These are phyloP conservation scores for Pinus taeda DNA, from an alignment of 75 land plant genomes.

Conservation along the genomic window DNA sequence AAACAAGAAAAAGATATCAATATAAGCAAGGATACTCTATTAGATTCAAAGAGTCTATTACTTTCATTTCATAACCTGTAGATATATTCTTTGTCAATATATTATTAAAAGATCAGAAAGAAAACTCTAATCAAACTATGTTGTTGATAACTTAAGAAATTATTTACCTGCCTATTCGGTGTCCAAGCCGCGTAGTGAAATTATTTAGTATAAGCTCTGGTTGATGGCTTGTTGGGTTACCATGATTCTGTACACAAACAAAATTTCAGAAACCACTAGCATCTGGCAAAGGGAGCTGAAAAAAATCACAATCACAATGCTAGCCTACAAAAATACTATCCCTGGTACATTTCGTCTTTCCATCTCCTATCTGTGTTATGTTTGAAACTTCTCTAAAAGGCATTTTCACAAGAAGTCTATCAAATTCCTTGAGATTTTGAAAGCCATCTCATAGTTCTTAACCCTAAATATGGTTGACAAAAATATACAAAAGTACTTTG, in stretches of 20 bases:
- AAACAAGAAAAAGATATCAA: neutral
- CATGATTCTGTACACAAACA: constrained; percentile 62
- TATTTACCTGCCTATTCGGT: constrained; percentile 78
- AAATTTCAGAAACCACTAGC: neutral
- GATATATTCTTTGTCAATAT: neutral
- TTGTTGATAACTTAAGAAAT: neutral
- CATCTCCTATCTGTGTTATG: neutral
- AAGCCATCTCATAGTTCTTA: neutral
- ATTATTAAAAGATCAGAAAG: neutral
- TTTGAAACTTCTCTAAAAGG: neutral
- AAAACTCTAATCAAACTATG: neutral
- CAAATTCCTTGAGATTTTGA: neutral
- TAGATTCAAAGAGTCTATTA: neutral
- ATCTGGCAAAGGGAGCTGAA: neutral
- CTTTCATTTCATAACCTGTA: neutral
- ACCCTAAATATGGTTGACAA: neutral
- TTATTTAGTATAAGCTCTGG: constrained; percentile 91
- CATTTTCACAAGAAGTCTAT: neutral
- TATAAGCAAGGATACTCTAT: neutral
- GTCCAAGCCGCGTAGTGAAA: constrained; percentile 87
- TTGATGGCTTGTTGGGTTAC: constrained; percentile 78
- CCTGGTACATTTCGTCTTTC: neutral
- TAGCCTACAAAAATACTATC: neutral
- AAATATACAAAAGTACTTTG: neutral
- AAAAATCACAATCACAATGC: neutral